Evolutionary conservation across 2,329 filamentous ascomycete species (phyloP).

Genomic region (Penicillium sp.): DNA sequence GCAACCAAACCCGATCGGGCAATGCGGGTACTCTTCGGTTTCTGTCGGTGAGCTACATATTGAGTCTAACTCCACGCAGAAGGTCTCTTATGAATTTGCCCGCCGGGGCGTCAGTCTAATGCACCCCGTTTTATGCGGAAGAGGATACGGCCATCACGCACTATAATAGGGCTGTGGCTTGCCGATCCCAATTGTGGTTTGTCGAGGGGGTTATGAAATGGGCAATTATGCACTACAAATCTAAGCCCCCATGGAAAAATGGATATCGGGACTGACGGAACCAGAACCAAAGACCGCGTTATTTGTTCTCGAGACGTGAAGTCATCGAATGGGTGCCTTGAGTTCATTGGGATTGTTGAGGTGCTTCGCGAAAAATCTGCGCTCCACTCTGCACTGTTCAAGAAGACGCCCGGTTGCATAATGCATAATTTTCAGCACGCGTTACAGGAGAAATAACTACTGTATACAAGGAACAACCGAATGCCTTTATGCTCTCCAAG

Average conservation of each 20-base stretch:
- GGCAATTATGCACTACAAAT: neutral
- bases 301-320: neutral
- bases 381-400: neutral
- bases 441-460: neutral
- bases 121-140: no score
- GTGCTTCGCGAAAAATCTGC: neutral
- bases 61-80: neutral
- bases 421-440: neutral
- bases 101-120: neutral
- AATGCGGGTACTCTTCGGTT: constrained; percentile 26
- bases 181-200: neutral
- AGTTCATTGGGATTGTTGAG: neutral
- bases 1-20: neutral
- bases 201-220: neutral
- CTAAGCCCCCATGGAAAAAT: neutral
- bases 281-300: neutral
- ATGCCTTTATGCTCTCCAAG: neutral
- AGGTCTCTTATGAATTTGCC: neutral
- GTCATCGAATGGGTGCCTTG: neutral
- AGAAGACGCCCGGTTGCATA: neutral
- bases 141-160: neutral
- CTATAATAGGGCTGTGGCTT: neutral
- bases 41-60: constrained; percentile 31
- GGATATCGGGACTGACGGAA: neutral
- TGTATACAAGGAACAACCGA: neutral